Base-by-base conservation (phyloP, 2,329 filamentous ascomycete genomes). In the Leptographium wingfieldii region DNA sequence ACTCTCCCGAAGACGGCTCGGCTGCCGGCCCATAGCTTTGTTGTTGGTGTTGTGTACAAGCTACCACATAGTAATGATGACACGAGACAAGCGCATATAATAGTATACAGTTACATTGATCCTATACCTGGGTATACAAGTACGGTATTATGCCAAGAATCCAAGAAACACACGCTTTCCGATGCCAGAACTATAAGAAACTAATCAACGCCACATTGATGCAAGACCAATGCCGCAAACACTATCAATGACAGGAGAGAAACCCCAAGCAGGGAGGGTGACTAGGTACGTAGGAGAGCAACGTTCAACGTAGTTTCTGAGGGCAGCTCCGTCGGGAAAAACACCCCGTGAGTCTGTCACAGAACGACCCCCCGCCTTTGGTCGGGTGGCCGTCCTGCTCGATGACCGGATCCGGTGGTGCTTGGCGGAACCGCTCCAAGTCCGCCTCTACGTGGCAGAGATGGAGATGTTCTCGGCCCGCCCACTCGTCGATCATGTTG, bases 361-460 rank as follows among this genome's bases (percentile, higher is more conserved):
- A 25, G 12, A 27, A 14, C 14, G 40, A 25, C 29, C 9, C 46
- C n/a, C n/a, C 27, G 46, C 11, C 9, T 9, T n/a, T 38, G 43
- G 9, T 22, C 3, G 19, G 22, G 10, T 57, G 55, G 55, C 12
- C 52, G 11, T 19, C 27, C 4, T 27, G 22, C 12, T 22, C n/a
- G 38, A 31, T 2, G 43, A n/a, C 31, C 16, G 49, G 14, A 12
- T 53, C 53, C 14, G 58, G 38, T 1, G 58, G 38, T 1, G 33
- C 33, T 43, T 62, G 62, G 14, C 61, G 64, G 46, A 66, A 66
- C 33, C 60, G 62, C 22, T 63, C 77, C 38, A 86, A 71, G 62
- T 86, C 80, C 2, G 82, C 83, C 65, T 84, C 81, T 74, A 85
- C 81, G 62, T 83, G 79, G 63, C 77, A 74, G 33, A 86, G 72